Base-by-base conservation (phyloP, 305 asterid species). In the Fraxinus baroniana region DNA sequence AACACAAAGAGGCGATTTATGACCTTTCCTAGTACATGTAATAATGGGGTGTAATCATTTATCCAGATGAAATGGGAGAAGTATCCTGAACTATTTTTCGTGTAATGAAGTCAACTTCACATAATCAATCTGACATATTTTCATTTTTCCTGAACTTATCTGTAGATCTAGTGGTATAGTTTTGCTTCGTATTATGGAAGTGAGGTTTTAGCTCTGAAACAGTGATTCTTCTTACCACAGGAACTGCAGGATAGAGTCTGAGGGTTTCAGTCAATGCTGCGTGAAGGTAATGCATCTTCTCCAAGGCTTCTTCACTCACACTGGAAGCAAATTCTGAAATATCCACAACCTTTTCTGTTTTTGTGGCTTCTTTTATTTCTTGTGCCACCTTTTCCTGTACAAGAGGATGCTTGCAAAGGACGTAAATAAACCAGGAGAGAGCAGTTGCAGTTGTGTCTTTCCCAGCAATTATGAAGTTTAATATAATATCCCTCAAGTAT, bases 391-490 rank as follows among this genome's bases (percentile, higher is more conserved):
- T 89, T 64, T 89, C 95, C 83, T 94, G 97, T 15, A 90, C 81
- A 2, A n/a, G 55, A 22, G 91, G 93, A 81, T 91, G 88, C 89
- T 86, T 89, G 87, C 97, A 94, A 33, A 94, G 86, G 90, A 89
- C 77, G 89, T 92, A 92, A 41, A 93, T 41, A 52, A 94, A 93
- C 97, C 97, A 94, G 7, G 97, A 88, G 2, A 94, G 86, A n/a
- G 97, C 75, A 33, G 90, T 84, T 20, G 97, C 93, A 20, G 94
- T 93, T 1, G 97, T 93, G 87, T 94, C 98, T 81, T 94, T 93
- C 49, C 98, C 97, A 33, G 97, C 97, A 76, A 91, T 93, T 32
- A 92, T 77, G 85, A 92, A 90, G 91, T 86, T 94, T 84, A 93
- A 33, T 80, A 92, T 90, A 49, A 94, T 90, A 81, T 94, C 98